Evolutionary conservation across 2,329 filamentous ascomycete genomes (phyloP), one percentile per base, ranked within the genome.

Genomic region (Alternaria sp.): DNA sequence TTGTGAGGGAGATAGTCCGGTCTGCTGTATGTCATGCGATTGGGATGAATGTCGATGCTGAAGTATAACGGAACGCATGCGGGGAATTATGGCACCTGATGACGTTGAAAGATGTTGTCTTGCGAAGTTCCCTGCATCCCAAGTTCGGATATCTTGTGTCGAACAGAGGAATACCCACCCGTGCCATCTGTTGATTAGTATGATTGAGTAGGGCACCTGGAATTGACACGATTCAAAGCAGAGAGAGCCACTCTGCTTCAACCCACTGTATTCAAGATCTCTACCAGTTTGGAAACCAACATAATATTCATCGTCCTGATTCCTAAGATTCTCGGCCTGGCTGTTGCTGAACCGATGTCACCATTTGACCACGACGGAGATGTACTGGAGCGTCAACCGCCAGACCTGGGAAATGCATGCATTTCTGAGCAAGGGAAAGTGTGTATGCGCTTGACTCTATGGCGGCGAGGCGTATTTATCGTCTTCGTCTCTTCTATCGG

Each of bases 1-100:
- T 88, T 45, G 85, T 93, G 6, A 85, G 86, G 74, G 83, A 84
- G 66, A 92, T 96, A 67, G 87, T 95, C 50, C 86, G 89, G 69
- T 91, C 92, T 3, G 91, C 89, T 3, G 86, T 89, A 7, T 93
- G 89, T 85, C 92, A 85, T 80, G 84, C 85, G 16, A 74, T 75
- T 22, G 78, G 76, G 25, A 65, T 54, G 65, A 63, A 69, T 14
- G 38, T 71, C 9, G 49, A 67, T 10, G 59, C 34, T 12, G 7
- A 30, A 18, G 12, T 11, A 10, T 34, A 18, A 36, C 14, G n/a
- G 25, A 22, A 36, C 5, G 16, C 18, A 5, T 25, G 20, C 20
- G 46, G 20, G 32, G 18, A 3, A 12, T 22, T 20, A 8, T 8
- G 20, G 6, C 3, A 43, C 20, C 6, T 11, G 11, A 4, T 3